Evolutionary conservation across 2,329 filamentous ascomycete genomes (phyloP).

Genomic region (Penicillium verrucosum): DNA sequence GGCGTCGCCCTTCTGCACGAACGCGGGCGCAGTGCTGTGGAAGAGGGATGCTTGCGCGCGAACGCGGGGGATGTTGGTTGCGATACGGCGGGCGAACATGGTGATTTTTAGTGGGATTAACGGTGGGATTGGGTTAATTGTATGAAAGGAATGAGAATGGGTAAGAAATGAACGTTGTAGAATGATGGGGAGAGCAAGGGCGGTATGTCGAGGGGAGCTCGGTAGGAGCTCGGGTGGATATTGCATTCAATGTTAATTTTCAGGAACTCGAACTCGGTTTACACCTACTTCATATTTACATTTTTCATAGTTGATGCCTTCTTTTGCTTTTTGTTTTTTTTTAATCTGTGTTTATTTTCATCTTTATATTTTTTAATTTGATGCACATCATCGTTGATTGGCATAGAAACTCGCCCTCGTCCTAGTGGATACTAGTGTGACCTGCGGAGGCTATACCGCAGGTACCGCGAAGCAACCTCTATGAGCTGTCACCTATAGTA

Average conservation of each 20-base stretch:
- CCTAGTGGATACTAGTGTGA: not conserved
- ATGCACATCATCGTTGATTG: not conserved
- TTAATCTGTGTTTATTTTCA: not conserved
- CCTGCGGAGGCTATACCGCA: slow-evolving; percentile 7
- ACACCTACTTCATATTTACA: not conserved
- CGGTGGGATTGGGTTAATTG: not conserved
- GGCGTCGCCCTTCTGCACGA: slow-evolving; percentile 73
- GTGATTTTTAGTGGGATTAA: not conserved
- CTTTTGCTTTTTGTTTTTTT: not conserved
- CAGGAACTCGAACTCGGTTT: not conserved
- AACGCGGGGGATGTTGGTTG: slow-evolving; percentile 31
- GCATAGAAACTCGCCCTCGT: not conserved
- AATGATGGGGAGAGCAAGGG: not conserved
- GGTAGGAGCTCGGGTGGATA: not conserved
- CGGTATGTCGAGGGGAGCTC: not conserved
- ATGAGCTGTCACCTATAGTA: slow-evolving; percentile 3
- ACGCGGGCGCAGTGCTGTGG: slow-evolving; percentile 40
- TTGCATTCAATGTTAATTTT: not conserved
- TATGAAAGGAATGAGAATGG: not conserved
- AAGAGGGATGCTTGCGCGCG: slow-evolving; percentile 34
- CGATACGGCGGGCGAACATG: slow-evolving; percentile 42
- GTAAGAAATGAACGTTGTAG: not conserved
- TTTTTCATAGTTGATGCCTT: not conserved
- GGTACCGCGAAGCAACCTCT: slow-evolving; percentile 4
- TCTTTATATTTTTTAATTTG: not conserved